Evolutionary conservation across 2,329 filamentous ascomycete species (phyloP).

Genomic region (Pseudocercospora pini-densiflorae): DNA sequence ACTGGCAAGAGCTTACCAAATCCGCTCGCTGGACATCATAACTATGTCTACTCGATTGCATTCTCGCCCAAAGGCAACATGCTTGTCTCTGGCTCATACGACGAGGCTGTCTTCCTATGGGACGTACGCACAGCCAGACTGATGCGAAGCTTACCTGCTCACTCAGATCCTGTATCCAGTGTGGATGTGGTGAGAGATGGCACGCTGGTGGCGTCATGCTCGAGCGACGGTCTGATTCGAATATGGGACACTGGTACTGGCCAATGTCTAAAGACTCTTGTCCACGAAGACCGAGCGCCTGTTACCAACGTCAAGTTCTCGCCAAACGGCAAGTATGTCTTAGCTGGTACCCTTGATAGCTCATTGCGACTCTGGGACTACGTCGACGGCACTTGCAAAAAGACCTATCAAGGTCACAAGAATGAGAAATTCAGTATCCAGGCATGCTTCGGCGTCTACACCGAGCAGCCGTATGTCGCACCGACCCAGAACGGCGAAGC

Average conservation of each 20-base stretch:
- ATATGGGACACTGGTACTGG: slow-evolving; percentile 97
- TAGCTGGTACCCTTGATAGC: slow-evolving; percentile 89
- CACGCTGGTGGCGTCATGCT: slow-evolving; percentile 88
- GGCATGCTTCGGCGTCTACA: slow-evolving; percentile 77
- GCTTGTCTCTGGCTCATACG: slow-evolving; percentile 91
- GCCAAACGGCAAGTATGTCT: slow-evolving; percentile 89
- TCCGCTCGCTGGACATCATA: slow-evolving; percentile 83
- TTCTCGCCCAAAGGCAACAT: slow-evolving; percentile 99
- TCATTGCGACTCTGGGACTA: slow-evolving; percentile 96
- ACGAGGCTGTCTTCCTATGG: slow-evolving; percentile 97
- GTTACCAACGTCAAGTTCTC: slow-evolving; percentile 90
- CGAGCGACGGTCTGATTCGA: slow-evolving; percentile 86
- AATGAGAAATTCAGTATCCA: slow-evolving; percentile 86
- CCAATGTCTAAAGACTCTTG: slow-evolving; percentile 90
- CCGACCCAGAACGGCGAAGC: slow-evolving; percentile 8
- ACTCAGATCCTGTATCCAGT: slow-evolving; percentile 91
- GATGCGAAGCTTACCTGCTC: slow-evolving; percentile 90
- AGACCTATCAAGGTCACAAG: slow-evolving; percentile 93
- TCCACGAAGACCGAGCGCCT: slow-evolving; percentile 93
- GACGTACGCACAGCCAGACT: slow-evolving; percentile 85
- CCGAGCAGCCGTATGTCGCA: slow-evolving; percentile 32
- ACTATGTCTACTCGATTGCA: slow-evolving; percentile 91
- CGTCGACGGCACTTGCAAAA: slow-evolving; percentile 85
- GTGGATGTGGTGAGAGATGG: slow-evolving; percentile 94
- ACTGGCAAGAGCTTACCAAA: slow-evolving; percentile 63